phyloP scores from a whole-genome alignment of 345 rosid genomes.

The Rhizophora apiculata region DNA sequence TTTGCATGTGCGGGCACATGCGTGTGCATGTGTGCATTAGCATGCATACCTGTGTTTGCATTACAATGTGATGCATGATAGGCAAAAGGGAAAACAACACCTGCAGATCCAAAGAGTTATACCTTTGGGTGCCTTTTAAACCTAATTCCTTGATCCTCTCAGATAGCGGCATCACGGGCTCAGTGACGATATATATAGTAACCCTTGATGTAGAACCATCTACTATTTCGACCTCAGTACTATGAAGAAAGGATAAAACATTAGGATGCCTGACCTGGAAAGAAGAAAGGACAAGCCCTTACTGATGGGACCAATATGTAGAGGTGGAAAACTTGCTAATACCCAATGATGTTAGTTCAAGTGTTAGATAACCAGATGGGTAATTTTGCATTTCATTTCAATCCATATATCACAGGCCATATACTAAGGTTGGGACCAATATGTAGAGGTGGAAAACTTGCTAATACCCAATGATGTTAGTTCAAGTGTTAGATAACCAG shows the following conservation, averaged over 20 bases:
- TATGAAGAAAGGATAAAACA: slow-evolving; percentile 85
- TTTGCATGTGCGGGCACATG: neutral
- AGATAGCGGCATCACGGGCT: slow-evolving; percentile 95
- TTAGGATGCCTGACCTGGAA: slow-evolving; percentile 96
- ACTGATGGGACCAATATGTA: neutral
- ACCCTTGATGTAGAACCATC: slow-evolving; percentile 70
- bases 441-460: neutral
- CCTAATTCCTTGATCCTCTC: slow-evolving; percentile 95
- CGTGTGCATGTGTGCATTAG: neutral
- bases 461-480: neutral
- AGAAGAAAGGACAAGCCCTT: slow-evolving; percentile 12
- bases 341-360: neutral
- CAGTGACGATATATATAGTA: slow-evolving; percentile 89
- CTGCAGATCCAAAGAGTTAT: slow-evolving; percentile 11
- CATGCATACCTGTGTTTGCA: neutral
- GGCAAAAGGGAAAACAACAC: neutral
- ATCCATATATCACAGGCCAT: too few relatives aligned
- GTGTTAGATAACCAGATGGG: too few relatives aligned
- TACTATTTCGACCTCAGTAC: slow-evolving; percentile 80
- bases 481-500: too few relatives aligned
- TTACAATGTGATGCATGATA: neutral
- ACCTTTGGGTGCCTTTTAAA: slow-evolving; percentile 89
- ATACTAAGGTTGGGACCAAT: neutral
- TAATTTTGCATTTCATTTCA: too few relatives aligned
- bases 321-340: neutral